Conservation (phyloP, 2,329 filamentous ascomycete genomes). For the Coniella lustricola region DNA sequence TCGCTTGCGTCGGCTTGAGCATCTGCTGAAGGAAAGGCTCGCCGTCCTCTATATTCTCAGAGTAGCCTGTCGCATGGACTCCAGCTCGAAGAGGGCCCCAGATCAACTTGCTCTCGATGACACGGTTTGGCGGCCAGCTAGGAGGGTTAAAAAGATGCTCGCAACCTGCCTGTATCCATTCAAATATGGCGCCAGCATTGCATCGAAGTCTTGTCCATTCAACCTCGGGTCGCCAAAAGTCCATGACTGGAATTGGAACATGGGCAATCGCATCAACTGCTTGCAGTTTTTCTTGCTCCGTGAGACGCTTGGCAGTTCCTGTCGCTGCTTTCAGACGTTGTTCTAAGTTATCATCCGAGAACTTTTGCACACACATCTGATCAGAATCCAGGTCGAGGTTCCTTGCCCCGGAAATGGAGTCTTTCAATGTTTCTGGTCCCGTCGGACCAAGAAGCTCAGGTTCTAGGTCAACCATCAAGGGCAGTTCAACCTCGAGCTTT, state of each 20-base stretch:
- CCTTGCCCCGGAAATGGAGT: slow-evolving; percentile 16
- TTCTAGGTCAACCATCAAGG: slow-evolving; percentile 17
- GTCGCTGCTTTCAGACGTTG: slow-evolving; percentile 15
- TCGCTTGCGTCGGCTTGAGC: slow-evolving; percentile 6
- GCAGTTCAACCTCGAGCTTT: slow-evolving; percentile 20
- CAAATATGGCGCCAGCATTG: slow-evolving; percentile 17
- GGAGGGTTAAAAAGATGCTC: slow-evolving; percentile 17
- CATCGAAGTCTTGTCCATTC: slow-evolving; percentile 20
- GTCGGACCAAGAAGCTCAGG: background rate
- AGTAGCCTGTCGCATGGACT: background rate
- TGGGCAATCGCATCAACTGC: slow-evolving; percentile 22
- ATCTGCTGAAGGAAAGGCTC: slow-evolving; percentile 13
- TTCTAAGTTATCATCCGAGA: slow-evolving; percentile 3
- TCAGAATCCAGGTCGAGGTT: slow-evolving; percentile 3
- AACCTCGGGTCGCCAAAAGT: slow-evolving; percentile 21
- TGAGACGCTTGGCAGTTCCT: slow-evolving; percentile 15
- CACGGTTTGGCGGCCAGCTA: slow-evolving; percentile 21
- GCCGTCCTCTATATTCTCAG: slow-evolving; percentile 19
- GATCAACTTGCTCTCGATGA: slow-evolving; percentile 20
- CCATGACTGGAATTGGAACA: slow-evolving; percentile 23
- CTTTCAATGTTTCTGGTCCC: slow-evolving; percentile 5
- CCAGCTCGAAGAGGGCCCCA: slow-evolving; percentile 19
- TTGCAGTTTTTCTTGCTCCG: slow-evolving; percentile 24
- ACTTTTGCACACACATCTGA: background rate
- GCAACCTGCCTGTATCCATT: slow-evolving; percentile 17